Evolutionary conservation across 352 stramenopile genomes (phyloP).

Genomic region (Globisporangium recalcitrans): DNA sequence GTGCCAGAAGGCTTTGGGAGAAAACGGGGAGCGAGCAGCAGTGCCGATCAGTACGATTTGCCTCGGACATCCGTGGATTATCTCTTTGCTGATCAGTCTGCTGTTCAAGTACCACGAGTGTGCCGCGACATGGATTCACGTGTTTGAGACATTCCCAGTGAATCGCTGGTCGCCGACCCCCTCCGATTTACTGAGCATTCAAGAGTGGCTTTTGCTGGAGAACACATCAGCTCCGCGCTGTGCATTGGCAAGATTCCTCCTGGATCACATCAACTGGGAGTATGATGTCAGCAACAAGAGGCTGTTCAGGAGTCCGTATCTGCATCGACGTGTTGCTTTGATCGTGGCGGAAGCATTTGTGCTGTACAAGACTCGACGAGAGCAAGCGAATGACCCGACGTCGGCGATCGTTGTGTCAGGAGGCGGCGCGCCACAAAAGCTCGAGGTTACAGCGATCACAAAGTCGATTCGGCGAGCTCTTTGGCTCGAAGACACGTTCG

Average conservation of each 20-base stretch:
- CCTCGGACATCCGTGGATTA: slow-evolving; percentile 48
- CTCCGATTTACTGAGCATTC: slow-evolving; percentile 60
- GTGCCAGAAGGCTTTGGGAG: slow-evolving; percentile 40
- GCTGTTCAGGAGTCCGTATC: slow-evolving; percentile 58
- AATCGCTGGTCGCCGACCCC: slow-evolving; percentile 71
- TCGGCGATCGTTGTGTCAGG: slow-evolving; percentile 37
- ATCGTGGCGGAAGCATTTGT: slow-evolving; percentile 75
- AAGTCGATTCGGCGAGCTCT: slow-evolving; percentile 73
- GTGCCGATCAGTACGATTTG: slow-evolving; percentile 58
- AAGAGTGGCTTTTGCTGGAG: slow-evolving; percentile 80
- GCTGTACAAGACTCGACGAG: slow-evolving; percentile 51
- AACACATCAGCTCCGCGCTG: slow-evolving; percentile 56
- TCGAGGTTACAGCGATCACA: slow-evolving; percentile 51
- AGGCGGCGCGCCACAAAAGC: slow-evolving; percentile 41
- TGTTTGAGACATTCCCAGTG: slow-evolving; percentile 85
- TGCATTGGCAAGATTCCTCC: slow-evolving; percentile 61
- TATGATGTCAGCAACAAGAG: slow-evolving; percentile 55
- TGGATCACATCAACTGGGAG: slow-evolving; percentile 86
- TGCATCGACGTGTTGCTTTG: slow-evolving; percentile 77
- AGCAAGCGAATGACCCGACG: slow-evolving; percentile 32
- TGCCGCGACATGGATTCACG: slow-evolving; percentile 69
- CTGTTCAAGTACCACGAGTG: slow-evolving; percentile 80
- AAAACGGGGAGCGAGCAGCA: slow-evolving; percentile 45
- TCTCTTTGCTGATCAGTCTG: slow-evolving; percentile 57
- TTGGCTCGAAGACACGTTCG: slow-evolving; percentile 54